Conservation (phyloP, 2,329 filamentous ascomycete species). For the Ophiocordyceps camponoti-leonardi region DNA sequence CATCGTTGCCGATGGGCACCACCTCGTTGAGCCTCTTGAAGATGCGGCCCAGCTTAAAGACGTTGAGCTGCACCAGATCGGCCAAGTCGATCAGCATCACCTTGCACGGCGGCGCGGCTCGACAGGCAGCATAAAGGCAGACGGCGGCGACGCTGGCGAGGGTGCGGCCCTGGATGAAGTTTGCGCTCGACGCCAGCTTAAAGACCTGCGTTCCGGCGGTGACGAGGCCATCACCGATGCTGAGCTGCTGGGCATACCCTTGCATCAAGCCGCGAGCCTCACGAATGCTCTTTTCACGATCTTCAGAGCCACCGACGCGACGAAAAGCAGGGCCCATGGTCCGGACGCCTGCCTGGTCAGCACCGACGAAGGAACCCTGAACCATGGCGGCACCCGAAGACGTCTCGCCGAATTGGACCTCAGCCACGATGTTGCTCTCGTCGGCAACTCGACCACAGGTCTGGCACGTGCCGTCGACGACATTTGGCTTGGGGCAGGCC, state of each 20-base stretch:
- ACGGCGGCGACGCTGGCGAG: constrained; percentile 78
- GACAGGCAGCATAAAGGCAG: constrained; percentile 76
- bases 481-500: constrained; percentile 40
- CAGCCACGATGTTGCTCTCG: constrained; percentile 78
- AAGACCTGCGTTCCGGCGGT: constrained; percentile 56
- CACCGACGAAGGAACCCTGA: constrained; percentile 74
- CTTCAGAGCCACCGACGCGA: constrained; percentile 38
- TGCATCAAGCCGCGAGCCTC: constrained; percentile 41
- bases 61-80: constrained; percentile 67
- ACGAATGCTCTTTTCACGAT: constrained; percentile 41
- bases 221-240: constrained; percentile 42
- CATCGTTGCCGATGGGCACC: constrained; percentile 50
- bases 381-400: constrained; percentile 74
- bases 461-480: constrained; percentile 55
- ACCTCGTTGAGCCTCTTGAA: constrained; percentile 71
- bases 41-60: constrained; percentile 78
- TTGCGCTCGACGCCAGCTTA: constrained; percentile 55
- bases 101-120: constrained; percentile 60
- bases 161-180: constrained; percentile 74
- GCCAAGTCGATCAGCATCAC: constrained; percentile 93
- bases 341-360: constrained; percentile 68
- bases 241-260: constrained; percentile 42
- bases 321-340: constrained; percentile 45
- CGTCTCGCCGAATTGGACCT: constrained; percentile 81
- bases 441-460: constrained; percentile 73